Conservation (phyloP, 192 early-diverging fungal species). For the Geranomyces variabilis region DNA sequence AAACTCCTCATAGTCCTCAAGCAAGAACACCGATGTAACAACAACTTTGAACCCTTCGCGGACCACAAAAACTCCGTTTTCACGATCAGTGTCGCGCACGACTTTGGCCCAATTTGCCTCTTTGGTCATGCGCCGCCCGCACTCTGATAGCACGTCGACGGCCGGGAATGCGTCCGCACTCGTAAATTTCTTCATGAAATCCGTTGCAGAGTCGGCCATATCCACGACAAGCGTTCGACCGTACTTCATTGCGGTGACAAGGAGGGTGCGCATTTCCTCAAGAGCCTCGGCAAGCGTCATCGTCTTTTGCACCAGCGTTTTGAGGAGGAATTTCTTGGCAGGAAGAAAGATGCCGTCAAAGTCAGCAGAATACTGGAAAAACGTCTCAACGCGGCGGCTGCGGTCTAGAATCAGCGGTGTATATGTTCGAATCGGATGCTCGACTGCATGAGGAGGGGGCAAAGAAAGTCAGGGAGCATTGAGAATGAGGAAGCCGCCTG, state of each 20-base stretch:
- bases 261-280: slow-evolving; percentile 26
- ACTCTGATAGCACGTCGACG: slow-evolving; percentile 19
- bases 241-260: slow-evolving; percentile 41
- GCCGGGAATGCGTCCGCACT: slow-evolving; percentile 30
- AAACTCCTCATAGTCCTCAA: slow-evolving; percentile 48
- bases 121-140: slow-evolving; percentile 22
- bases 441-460: background rate
- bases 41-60: slow-evolving; percentile 38
- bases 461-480: background rate
- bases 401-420: slow-evolving; percentile 49
- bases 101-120: slow-evolving; percentile 25
- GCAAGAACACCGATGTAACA: slow-evolving; percentile 34
- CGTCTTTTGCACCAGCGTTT: slow-evolving; percentile 37
- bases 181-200: slow-evolving; percentile 39
- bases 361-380: slow-evolving; percentile 44
- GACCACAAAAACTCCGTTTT: slow-evolving; percentile 33
- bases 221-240: slow-evolving; percentile 40
- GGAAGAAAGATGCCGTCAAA: slow-evolving; percentile 38
- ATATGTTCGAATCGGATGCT: slow-evolving; percentile 32
- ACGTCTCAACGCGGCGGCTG: slow-evolving; percentile 37
- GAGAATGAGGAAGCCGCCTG: background rate
- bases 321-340: slow-evolving; percentile 41
- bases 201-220: slow-evolving; percentile 39
- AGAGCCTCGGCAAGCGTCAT: slow-evolving; percentile 29
- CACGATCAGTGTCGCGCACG: slow-evolving; percentile 29